Evolutionary conservation across 495 filamentous ascomycete species (phyloP).

Genomic region (Aspergillus wentii): DNA sequence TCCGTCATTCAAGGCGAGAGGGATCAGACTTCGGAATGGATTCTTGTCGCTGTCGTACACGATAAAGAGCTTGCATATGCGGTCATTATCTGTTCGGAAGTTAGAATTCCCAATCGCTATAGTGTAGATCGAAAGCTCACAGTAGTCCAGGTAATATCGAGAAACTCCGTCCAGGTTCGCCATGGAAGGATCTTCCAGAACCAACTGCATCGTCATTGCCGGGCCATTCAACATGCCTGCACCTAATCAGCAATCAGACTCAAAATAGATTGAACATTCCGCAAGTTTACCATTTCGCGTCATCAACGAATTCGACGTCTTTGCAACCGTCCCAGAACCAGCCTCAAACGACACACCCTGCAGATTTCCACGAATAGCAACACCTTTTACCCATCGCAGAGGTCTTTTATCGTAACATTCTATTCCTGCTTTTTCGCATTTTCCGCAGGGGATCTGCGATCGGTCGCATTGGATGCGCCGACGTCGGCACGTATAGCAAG

Average conservation of each 20-base stretch:
- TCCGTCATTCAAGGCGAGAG: constrained; percentile 36
- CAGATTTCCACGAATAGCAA: constrained; percentile 37
- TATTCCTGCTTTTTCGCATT: constrained; percentile 35
- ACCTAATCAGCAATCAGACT: too few relatives aligned
- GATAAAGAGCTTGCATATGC: constrained; percentile 48
- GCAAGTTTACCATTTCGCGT: too few relatives aligned
- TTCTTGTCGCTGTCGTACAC: constrained; percentile 48
- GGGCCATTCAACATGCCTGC: not conserved
- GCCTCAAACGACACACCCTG: constrained; percentile 20
- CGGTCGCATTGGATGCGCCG: constrained; percentile 49
- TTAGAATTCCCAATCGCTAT: constrained; percentile 1
- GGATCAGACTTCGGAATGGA: constrained; percentile 46
- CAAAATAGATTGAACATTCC: too few relatives aligned
- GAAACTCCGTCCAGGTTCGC: constrained; percentile 19
- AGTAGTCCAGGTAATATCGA: constrained; percentile 40
- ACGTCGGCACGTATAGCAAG: constrained; percentile 48
- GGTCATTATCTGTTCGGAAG: constrained; percentile 33
- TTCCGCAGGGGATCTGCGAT: constrained; percentile 18
- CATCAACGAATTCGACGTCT: too few relatives aligned
- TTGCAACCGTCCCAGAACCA: not conserved
- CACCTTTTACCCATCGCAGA: constrained; percentile 34
- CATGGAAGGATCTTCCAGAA: constrained; percentile 14
- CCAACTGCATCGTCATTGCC: constrained; percentile 1
- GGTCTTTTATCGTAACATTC: constrained; percentile 44
- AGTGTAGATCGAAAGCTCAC: constrained; percentile 19